Base-by-base conservation (phyloP, 2,329 filamentous ascomycete genomes). In the Fusarium proliferatum region DNA sequence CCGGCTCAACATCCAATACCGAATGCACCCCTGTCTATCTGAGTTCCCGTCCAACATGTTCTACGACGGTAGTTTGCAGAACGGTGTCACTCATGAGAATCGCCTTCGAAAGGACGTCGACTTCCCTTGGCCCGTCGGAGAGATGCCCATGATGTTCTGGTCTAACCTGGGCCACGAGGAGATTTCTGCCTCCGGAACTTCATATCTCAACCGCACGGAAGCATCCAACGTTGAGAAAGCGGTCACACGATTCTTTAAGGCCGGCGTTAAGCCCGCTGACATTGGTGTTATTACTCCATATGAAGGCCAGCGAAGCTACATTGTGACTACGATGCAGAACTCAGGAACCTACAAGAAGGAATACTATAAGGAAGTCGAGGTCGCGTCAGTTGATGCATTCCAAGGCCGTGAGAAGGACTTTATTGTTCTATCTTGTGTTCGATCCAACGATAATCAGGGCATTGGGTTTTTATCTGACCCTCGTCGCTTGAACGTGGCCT, bases 131-230 rank as follows among this genome's bases (percentile, higher is more conserved):
- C 96, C 96, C 6, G 94, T 97, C 36, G 90, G 88, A 26, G 96
- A 98, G 81, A 94, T 92, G 76, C 96, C 96, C 6, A 99, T 99
- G 96, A 98, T 98, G 96, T 99, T 99, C 85, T 99, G 96, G 96
- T 97, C 95, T 33, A 99, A 99, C 81, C 86, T 98, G 62, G 96
- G 96, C 68, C 97, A 97, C 68, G 96, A 99, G 83, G 96, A 99
- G 83, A 99, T 99, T 57, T 98, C 96, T 11, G 96, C 96, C 2
- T 98, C 95, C 33, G 96, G 96, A 79, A 99, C 96, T 5, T 98
- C 96, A 5, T 99, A 99, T 80, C 92, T 99, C 75, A 99, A 99
- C 83, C 94, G 96, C 52, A 98, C 96, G 3, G 96, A 99, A 82
- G 95, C 96, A 8, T 93, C 95, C 52, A 98, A 98, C 74, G 96